Evolutionary conservation across 768 basidiomycete genomes (phyloP), one percentile per base, ranked within the genome.

Genomic region (Kwoniella dejecticola): DNA sequence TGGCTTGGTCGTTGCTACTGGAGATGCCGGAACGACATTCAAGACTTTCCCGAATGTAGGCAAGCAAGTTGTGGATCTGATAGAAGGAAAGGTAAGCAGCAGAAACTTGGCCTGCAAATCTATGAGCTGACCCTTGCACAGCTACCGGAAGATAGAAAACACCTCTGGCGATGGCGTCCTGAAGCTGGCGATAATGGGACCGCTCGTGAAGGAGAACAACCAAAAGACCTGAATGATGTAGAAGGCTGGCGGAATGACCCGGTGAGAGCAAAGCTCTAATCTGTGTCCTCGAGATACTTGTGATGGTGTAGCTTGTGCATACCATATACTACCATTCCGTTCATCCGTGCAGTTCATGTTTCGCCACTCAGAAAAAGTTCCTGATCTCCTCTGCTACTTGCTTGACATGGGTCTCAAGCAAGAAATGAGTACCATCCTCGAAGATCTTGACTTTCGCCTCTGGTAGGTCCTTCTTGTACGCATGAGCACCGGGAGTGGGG

Each of bases 401-500:
- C 2, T 81, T 76, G 6, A 79, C 40, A 59, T 83, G 79, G 3
- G 75, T 78, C 65, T 82, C 83, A 60, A 82, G 64, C n/a, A 81
- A 77, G 60, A 84, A 84, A 68, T 84, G 84, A 0, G 82, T 82
- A 19, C 78, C 81, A 47, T 83, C 81, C 30, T 84, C 64, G 21
- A 82, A 69, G 45, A 77, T 50, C 3, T 57, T 30, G 4, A 83
- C 77, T 70, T 81, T 69, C 2, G 80, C 79, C 3, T 82, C 65
- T 19, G 75, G 73, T 40, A 81, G 53, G 36, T 81, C 80, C 19
- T 61, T 75, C 66, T 79, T 81, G 75, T 72, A 84, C 19, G 82
- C 82, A 62, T 82, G 78, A 0, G 83, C 84, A 1, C 83, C 83
- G 0, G 79, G 60, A 8, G 80, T 77, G 21, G 81, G 60, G 77